Evolutionary conservation across 371 early-diverging fungal genomes (phyloP), one percentile per base, ranked within the genome.

Genomic region (Mucor racemosus): DNA sequence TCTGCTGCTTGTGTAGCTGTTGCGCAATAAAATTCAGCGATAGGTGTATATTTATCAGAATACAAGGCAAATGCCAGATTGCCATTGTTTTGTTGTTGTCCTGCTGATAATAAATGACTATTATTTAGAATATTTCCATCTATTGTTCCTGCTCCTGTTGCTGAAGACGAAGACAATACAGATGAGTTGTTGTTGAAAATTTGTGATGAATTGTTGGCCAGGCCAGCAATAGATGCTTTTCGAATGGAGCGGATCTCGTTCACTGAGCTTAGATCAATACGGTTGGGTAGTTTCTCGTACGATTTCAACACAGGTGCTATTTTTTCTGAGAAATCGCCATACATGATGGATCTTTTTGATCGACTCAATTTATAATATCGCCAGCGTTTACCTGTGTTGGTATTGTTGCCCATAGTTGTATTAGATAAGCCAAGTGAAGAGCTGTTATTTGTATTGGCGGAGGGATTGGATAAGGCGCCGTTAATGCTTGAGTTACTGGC

Each of bases 241-340:
- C 72, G 64, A 7, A 87, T 80, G 0, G 86, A 71, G 34, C 85
- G 75, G 34, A 92, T 79, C 54, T 88, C 89, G 14, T 79, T 78
- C 0, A 86, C 86, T 5, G 72, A 40, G 9, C 82, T 70, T 21
- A 91, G 70, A 36, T 92, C 90, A 57, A 91, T 87, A 10, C 74
- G 89, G 58, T 76, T 55, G 14, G 76, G 70, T 3, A 82, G 57
- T 40, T 71, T 70, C 19, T 74, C 76, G 33, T 71, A 77, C 7
- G 54, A 64, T 15, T 74, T 72, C 9, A 81, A 60, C 0, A 77
- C 66, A 0, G 67, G 65, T 8, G 77, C 73, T 3, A 67, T 65
- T 60, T 78, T 80, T 17, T 88, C 89, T 7, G 74, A 57, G 73
- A 91, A 93, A 39, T 93, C 93, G 9, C 85, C 91, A 72, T 85